Evolutionary conservation across 192 early-diverging fungal species (phyloP), one percentile per base, ranked within the genome.

Genomic region (Backusella liffmaniae): DNA sequence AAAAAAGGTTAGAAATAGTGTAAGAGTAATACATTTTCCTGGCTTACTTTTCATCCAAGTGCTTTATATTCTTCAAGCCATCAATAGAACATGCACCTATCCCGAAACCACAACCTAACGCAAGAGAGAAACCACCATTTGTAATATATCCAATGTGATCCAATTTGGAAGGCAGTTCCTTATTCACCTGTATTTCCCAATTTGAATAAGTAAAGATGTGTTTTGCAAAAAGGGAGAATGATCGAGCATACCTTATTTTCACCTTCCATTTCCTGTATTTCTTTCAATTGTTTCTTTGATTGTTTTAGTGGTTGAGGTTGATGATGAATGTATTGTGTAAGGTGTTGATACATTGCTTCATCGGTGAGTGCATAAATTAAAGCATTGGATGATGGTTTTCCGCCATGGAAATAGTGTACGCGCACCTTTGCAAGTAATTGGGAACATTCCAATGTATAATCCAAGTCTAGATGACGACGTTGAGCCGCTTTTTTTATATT

Each of bases 81-180:
- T 74, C 53, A 0, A 91, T 51, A 39, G 85, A 80, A 69, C 91
- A 92, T 75, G 86, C 88, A 53, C 89, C 94, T 37, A 94, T 86
- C 13, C 89, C 92, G 42, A 83, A 84, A 26, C 87, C 88, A 34
- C 88, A 75, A 21, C 93, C 94, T 23, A 84, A 73, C 18, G 81
- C 82, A 41, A 91, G 85, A 21, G 92, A 92, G 70, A 88, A 94
- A 10, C 88, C 81, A 4, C 93, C 93, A 10, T 89, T 89, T 1
- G 92, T 94, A 18, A 94, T 76, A 77, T 91, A 93, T 15, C 94
- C 94, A 73, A 95, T 84, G 21, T 74, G 73, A 35, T 74, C 36
- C 89, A 49, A 72, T 0, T 82, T 80, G 8, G 73, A 68, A 4
- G 77, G 73, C 6, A 79, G 18, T 56, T 77, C 21, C 87, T 85